phyloP scores from a whole-genome alignment of 495 filamentous ascomycete species.

The Hypoxylon trugodes region DNA sequence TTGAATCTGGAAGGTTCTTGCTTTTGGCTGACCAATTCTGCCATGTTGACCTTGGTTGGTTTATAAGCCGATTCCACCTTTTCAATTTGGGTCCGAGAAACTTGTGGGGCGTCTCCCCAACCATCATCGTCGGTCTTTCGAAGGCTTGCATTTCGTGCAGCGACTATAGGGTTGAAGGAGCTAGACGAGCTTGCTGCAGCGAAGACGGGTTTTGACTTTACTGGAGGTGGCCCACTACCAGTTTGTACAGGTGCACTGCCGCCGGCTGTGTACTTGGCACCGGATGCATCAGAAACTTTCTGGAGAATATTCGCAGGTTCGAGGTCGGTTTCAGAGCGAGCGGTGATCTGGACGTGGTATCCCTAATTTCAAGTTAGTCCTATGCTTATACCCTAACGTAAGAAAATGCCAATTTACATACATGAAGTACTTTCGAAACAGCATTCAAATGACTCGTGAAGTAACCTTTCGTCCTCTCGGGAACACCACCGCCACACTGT shows the following conservation, averaged over 20 bases:
- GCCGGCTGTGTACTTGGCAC: conserved; percentile 86
- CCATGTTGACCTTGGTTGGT: conserved; percentile 92
- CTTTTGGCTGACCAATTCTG: conserved; percentile 73
- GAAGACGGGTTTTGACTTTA: conserved; percentile 88
- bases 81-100: conserved; percentile 86
- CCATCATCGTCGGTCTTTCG: conserved; percentile 72
- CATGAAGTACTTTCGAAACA: conserved; percentile 87
- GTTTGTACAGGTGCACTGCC: conserved; percentile 57
- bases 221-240: conserved; percentile 69
- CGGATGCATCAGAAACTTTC: conserved; percentile 95
- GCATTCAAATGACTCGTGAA: conserved; percentile 93
- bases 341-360: conserved; percentile 97
- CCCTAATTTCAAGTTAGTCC: conserved; percentile 61
- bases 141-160: conserved; percentile 56
- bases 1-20: conserved; percentile 67
- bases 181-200: conserved; percentile 72
- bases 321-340: conserved; percentile 87
- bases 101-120: conserved; percentile 89
- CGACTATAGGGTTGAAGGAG: conserved; percentile 70
- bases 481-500: conserved; percentile 92
- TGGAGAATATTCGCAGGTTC: conserved; percentile 86
- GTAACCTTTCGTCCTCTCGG: conserved; percentile 96
- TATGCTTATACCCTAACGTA: conserved; percentile 11
- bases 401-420: conserved; percentile 55
- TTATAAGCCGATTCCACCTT: conserved; percentile 93